Evolutionary conservation across 2,329 filamentous ascomycete genomes (phyloP).

Genomic region (Penicillium vulpinum): DNA sequence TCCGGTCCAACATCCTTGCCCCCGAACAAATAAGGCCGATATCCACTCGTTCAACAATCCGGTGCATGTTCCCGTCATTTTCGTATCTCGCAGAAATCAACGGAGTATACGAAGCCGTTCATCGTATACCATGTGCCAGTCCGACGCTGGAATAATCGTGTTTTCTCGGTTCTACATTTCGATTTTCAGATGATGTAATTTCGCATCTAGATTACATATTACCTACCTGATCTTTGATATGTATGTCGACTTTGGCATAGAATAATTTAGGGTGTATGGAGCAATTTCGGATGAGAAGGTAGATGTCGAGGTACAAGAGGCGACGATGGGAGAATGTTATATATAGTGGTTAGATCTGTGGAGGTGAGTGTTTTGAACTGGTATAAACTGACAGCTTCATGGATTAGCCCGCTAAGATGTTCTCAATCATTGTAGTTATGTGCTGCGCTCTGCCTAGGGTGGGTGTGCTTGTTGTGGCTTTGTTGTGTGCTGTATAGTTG

Average conservation of each 20-base stretch:
- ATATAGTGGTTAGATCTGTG: neutral
- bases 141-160: too few relatives aligned
- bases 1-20: neutral
- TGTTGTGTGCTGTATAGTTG: neutral
- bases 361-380: neutral
- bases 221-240: neutral
- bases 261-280: too few relatives aligned
- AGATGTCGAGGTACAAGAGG: neutral
- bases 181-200: neutral
- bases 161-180: neutral
- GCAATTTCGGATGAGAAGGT: neutral
- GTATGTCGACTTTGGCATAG: neutral
- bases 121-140: too few relatives aligned
- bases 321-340: neutral
- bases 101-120: too few relatives aligned
- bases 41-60: neutral
- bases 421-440: neutral
- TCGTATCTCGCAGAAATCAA: neutral
- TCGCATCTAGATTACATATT: neutral
- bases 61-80: too few relatives aligned
- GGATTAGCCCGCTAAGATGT: accelerated
- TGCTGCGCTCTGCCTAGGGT: neutral
- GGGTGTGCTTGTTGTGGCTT: neutral
- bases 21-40: neutral
- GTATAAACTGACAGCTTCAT: neutral